Percentiles rank a stretch among this genome's conserved stretches.
These are phyloP conservation scores for Acanthamoeba healyi DNA, from an alignment of 208 protist species.

Conservation along the genomic window DNA sequence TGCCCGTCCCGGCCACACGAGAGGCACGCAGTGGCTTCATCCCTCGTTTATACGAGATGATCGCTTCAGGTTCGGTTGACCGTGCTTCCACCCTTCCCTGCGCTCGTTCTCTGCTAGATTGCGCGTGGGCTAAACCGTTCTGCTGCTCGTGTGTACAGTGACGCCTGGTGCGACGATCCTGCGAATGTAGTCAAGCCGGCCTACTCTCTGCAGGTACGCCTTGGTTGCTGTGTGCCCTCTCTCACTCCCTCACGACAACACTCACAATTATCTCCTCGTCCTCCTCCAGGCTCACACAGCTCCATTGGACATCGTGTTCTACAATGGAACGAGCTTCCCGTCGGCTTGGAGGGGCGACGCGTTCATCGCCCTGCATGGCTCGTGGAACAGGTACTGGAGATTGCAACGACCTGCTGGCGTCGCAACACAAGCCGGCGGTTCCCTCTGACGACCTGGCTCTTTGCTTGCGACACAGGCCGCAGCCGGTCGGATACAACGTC, in stretches of 20 bases:
- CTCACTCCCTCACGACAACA: neutral
- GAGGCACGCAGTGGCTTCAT: slow-evolving; percentile 38
- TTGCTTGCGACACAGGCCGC: no score
- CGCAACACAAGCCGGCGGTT: no score
- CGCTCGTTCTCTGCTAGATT: no score
- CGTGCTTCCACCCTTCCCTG: no score
- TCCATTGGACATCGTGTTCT: slow-evolving; percentile 34
- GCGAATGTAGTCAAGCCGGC: neutral
- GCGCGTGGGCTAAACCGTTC: no score
- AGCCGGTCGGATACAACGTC: neutral
- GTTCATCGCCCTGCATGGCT: slow-evolving; percentile 13
- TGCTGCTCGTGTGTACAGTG: no score
- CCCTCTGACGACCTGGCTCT: no score
- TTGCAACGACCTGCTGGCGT: no score
- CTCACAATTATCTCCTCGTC: no score
- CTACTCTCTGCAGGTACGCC: neutral
- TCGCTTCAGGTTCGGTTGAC: neutral
- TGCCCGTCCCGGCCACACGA: neutral
- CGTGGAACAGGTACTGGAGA: no score
- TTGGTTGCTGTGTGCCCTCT: neutral
- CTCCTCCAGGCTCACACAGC: neutral
- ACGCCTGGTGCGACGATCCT: slow-evolving; percentile 19
- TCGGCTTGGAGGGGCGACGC: neutral
- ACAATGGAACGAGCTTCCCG: neutral
- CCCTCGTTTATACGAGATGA: neutral